Conservation (phyloP, 2,329 filamentous ascomycete species). For the Nemania bipapillata region DNA sequence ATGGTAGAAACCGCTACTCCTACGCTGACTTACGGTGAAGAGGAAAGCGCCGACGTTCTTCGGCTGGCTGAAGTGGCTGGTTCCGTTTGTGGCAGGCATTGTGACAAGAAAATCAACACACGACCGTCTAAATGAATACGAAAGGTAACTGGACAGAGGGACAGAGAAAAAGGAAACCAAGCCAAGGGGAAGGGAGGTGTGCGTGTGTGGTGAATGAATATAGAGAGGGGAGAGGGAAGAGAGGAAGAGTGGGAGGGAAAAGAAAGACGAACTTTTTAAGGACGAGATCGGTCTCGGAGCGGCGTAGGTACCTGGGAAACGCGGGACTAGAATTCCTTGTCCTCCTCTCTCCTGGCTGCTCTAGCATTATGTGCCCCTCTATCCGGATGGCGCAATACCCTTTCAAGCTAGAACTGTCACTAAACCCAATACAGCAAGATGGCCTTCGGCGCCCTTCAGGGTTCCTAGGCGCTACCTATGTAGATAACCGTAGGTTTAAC, state of each 20-base stretch:
- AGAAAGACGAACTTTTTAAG: constrained; percentile 36
- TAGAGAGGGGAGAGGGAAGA: constrained; percentile 22
- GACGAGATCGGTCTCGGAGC: constrained; percentile 34
- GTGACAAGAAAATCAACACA: constrained; percentile 53
- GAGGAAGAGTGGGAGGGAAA: constrained; percentile 24
- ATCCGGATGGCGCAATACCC: constrained; percentile 39
- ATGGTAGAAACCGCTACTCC: background rate
- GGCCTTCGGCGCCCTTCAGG: background rate
- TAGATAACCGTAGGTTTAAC: constrained; percentile 27
- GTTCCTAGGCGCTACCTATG: constrained; percentile 25
- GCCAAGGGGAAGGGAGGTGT: constrained; percentile 8
- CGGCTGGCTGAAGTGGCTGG: constrained; percentile 56
- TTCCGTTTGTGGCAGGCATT: constrained; percentile 68
- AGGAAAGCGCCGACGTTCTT: constrained; percentile 78
- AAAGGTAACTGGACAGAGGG: constrained; percentile 32
- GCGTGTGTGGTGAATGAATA: constrained; percentile 14
- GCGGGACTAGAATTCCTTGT: constrained; percentile 15
- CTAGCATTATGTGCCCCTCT: constrained; percentile 36
- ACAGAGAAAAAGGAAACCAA: constrained; percentile 20
- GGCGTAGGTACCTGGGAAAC: constrained; percentile 22
- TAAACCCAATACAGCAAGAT: constrained; percentile 12
- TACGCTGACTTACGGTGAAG: constrained; percentile 72
- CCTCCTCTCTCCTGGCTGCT: background rate
- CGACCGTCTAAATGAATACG: constrained; percentile 38
- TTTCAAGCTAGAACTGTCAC: constrained; percentile 13